phyloP scores from a whole-genome alignment of 805 yeast species.

The Nakazawaea ishiwadae region DNA sequence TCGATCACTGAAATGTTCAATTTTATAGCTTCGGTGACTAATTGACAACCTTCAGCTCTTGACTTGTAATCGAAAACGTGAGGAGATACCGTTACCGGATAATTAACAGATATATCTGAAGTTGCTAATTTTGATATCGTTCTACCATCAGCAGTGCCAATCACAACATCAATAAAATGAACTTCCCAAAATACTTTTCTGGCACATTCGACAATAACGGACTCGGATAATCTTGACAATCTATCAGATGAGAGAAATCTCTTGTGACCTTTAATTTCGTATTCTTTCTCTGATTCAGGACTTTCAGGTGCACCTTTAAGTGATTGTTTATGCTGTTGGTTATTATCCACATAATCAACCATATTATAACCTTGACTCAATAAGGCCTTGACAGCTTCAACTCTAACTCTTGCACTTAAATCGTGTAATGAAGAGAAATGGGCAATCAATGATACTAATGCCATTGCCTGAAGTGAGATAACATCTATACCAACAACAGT shows the following conservation, averaged over 20 bases:
- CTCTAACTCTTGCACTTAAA: conserved; percentile 36
- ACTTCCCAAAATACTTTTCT: conserved; percentile 50
- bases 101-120: conserved; percentile 29
- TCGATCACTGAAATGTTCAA: conserved; percentile 41
- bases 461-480: conserved; percentile 36
- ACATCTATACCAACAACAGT: conserved; percentile 34
- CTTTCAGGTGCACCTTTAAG: conserved; percentile 19
- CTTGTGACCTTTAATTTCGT: not conserved
- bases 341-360: not conserved
- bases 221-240: conserved; percentile 16
- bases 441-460: conserved; percentile 36
- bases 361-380: conserved; percentile 8
- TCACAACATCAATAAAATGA: conserved; percentile 45
- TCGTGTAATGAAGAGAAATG: conserved; percentile 51
- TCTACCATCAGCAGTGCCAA: conserved; percentile 51
- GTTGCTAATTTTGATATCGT: conserved; percentile 35
- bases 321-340: no score
- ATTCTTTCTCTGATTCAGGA: conserved; percentile 13
- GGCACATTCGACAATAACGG: conserved; percentile 23
- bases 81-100: conserved; percentile 32
- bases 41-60: conserved; percentile 39
- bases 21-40: conserved; percentile 46
- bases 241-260: conserved; percentile 4
- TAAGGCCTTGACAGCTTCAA: conserved; percentile 27
- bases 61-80: conserved; percentile 40